These are phyloP conservation scores for Aegilops sharonensis DNA, from an alignment of 176 grass and related monocot species.

Conservation along the genomic window DNA sequence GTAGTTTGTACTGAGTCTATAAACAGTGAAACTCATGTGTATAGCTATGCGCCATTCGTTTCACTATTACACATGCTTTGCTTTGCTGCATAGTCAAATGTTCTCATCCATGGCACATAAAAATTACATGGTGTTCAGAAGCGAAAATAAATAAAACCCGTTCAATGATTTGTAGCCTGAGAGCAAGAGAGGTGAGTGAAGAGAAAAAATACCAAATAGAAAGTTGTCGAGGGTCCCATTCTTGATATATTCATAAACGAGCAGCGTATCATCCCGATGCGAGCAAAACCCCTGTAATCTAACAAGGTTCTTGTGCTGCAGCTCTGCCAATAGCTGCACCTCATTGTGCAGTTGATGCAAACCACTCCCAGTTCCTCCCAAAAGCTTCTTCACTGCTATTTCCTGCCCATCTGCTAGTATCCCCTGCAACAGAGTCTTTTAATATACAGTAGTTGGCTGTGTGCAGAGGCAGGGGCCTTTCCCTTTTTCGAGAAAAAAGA, in stretches of 20 bases:
- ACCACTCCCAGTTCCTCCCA: constrained; percentile 28
- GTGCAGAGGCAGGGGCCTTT: too few relatives aligned
- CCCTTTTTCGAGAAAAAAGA: too few relatives aligned
- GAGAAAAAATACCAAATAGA: constrained; percentile 48
- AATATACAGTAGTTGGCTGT: too few relatives aligned
- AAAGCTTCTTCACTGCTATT: constrained; percentile 57
- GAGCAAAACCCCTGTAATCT: constrained; percentile 52
- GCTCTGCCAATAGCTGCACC: constrained; percentile 40
- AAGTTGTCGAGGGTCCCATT: constrained; percentile 56
- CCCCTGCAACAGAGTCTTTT: constrained; percentile 19
- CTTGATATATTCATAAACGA: constrained; percentile 13
- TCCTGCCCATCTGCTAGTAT: constrained; percentile 45
- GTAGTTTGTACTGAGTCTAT: too few relatives aligned
- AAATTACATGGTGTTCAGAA: too few relatives aligned
- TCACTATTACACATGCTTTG: too few relatives aligned
- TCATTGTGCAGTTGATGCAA: constrained; percentile 47
- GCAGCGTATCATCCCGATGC: constrained; percentile 25
- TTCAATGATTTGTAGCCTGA: neutral
- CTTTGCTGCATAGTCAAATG: too few relatives aligned
- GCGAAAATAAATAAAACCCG: too few relatives aligned
- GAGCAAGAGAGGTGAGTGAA: neutral
- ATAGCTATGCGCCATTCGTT: too few relatives aligned
- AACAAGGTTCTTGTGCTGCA: constrained; percentile 66
- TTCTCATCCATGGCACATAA: too few relatives aligned
- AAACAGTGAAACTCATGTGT: too few relatives aligned